phyloP scores from a whole-genome alignment of 495 filamentous ascomycete species.

The Penicillium samsonianum region DNA sequence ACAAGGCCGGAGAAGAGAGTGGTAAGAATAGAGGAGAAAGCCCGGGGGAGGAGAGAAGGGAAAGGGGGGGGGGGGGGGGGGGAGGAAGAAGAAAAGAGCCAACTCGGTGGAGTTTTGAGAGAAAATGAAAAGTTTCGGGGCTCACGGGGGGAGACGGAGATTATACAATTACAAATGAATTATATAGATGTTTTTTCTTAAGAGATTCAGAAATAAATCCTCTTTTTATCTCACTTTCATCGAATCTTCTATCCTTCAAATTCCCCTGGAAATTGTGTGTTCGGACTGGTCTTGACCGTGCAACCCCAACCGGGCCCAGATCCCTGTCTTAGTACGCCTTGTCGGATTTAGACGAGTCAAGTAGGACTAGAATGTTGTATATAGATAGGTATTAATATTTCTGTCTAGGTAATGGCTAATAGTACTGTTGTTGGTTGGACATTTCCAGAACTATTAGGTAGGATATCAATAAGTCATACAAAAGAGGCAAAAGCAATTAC shows the following conservation, averaged over 20 bases:
- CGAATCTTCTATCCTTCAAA: conserved; percentile 5
- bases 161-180: conserved; percentile 8
- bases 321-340: conserved; percentile 13
- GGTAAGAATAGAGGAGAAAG: conserved; percentile 32
- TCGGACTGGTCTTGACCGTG: conserved; percentile 19
- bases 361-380: neutral
- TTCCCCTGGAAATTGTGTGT: conserved; percentile 16
- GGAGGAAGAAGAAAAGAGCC: conserved; percentile 26
- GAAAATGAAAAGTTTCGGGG: conserved; percentile 42
- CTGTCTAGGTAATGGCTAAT: neutral
- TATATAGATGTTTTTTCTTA: neutral
- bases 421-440: neutral
- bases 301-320: conserved; percentile 26
- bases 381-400: neutral
- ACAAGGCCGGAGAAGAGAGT: conserved; percentile 32
- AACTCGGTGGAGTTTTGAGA: conserved; percentile 38
- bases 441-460: neutral
- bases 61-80: conserved; percentile 25
- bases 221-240: conserved; percentile 1
- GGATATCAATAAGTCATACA: neutral
- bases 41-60: conserved; percentile 28
- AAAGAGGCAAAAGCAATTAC: neutral
- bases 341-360: neutral
- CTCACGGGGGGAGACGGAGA: conserved; percentile 29
- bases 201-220: neutral